phyloP scores from a whole-genome alignment of 225 moss, liverwort and hornwort species.

The Pseudoscleropodium purum region DNA sequence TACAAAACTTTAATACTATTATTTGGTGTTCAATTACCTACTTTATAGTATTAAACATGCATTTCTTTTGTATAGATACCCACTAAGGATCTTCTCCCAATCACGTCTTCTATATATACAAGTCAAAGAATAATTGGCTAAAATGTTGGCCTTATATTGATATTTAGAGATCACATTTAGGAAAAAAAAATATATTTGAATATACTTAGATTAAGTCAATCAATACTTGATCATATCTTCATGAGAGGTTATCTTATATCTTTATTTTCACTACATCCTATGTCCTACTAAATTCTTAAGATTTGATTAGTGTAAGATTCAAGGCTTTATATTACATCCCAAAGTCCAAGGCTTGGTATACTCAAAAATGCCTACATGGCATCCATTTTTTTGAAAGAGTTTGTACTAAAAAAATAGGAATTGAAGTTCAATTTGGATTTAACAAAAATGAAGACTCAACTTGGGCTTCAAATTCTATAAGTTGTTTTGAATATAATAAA shows the following conservation, averaged over 20 bases:
- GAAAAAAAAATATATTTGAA: rapidly evolving
- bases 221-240: background rate
- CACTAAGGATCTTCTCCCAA: background rate
- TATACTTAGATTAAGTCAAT: background rate
- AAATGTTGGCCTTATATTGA: background rate
- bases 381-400: background rate
- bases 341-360: background rate
- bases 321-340: rapidly evolving
- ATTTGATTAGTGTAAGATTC: background rate
- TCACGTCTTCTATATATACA: background rate
- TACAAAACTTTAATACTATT: too few relatives aligned
- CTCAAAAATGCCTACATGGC: background rate
- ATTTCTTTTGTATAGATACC: background rate
- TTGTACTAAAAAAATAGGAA: rapidly evolving
- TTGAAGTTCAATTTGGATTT: background rate
- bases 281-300: background rate
- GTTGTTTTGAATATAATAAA: background rate
- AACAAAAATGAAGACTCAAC: too few relatives aligned
- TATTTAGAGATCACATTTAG: rapidly evolving
- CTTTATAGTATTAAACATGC: too few relatives aligned
- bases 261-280: background rate
- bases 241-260: too few relatives aligned
- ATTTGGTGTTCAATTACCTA: too few relatives aligned
- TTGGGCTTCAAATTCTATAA: rapidly evolving
- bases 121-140: background rate